Evolutionary conservation across 495 filamentous ascomycete genomes (phyloP), one percentile per base, ranked within the genome.

Genomic region (Aspergillus bridgeri): DNA sequence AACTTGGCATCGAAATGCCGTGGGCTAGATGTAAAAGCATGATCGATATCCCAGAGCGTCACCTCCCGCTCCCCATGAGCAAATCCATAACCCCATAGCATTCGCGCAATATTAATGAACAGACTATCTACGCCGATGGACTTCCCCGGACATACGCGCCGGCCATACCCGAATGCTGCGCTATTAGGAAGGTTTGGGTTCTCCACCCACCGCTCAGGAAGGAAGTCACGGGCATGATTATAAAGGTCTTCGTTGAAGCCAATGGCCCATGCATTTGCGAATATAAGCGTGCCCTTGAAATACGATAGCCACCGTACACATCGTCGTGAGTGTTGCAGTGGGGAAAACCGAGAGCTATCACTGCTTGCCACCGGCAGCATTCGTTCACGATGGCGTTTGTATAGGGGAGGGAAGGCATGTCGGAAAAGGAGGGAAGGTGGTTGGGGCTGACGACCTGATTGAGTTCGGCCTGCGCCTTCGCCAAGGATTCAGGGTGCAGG

Each of bases 131-230:
- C 76, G 7, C 81, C 82, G 53, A 86, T 72, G 25, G 75, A 74
- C 27, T 79, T 62, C 5, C 85, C 84, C 51, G 82, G 81, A 67
- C 85, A 88, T 6, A 75, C 79, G 21, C 85, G 78, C 1, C 81
- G 76, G 1, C 85, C 85, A 65, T 81, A 86, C 2, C 85, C 84
- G 63, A 86, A 87, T n/a, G n/a, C n/a, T 48, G 80, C 76, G 23
- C 77, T 81, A 64, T 74, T 79, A 51, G 2, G 82, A 77, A 47
- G 69, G 83, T 9, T 60, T 48, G 0, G 81, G 25, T 59, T 60
- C 17, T 65, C 59, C n/a, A 76, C 44, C 69, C 70, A 81, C 3
- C 77, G 63, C 33, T 79, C 76, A 2, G 79, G 79, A 5, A 24
- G 47, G 61, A 79, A 79, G 5, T 55, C 25, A n/a, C 51, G 8